A percentile compares a stretch with the other conserved stretches of the same genome.
Evolutionary conservation across 768 basidiomycete species (phyloP).

Genomic region (Mycena polygramma): DNA sequence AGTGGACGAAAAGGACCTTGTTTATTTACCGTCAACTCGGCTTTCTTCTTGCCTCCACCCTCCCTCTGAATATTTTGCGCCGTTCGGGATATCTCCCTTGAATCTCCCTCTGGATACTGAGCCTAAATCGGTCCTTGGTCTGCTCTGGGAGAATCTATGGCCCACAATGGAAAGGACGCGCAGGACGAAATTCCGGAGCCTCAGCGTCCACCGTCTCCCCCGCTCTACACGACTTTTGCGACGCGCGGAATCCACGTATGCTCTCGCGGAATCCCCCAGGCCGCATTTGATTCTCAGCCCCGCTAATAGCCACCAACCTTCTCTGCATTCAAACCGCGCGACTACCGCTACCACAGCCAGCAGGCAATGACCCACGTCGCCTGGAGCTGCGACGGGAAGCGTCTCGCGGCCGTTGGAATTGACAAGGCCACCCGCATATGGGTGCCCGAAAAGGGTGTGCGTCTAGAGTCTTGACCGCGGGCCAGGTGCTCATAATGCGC

Average conservation of each 20-base stretch:
- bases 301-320: conserved; percentile 76
- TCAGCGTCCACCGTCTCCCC: conserved; percentile 77
- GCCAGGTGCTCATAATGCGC: conserved; percentile 12
- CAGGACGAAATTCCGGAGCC: conserved; percentile 68
- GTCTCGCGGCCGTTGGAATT: conserved; percentile 84
- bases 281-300: conserved; percentile 18
- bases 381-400: conserved; percentile 89
- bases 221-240: conserved; percentile 77
- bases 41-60: not conserved
- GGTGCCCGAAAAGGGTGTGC: conserved; percentile 82
- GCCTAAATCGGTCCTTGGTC: not conserved
- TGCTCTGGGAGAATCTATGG: conserved; percentile 8
- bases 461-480: conserved; percentile 41
- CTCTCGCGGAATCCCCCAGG: conserved; percentile 35
- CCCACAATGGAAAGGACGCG: conserved; percentile 57
- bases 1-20: not conserved
- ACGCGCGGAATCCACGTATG: conserved; percentile 83
- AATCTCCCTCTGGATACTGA: not conserved
- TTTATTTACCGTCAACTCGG: not conserved
- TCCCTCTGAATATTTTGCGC: not conserved
- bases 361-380: conserved; percentile 83
- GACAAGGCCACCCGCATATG: conserved; percentile 85
- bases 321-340: conserved; percentile 84
- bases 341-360: conserved; percentile 73
- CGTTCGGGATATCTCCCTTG: not conserved